A percentile compares a stretch with the other conserved stretches of the same genome.
Evolutionary conservation across 164 flowering plant genomes (phyloP).

Genomic region (Magnolia sinica): DNA sequence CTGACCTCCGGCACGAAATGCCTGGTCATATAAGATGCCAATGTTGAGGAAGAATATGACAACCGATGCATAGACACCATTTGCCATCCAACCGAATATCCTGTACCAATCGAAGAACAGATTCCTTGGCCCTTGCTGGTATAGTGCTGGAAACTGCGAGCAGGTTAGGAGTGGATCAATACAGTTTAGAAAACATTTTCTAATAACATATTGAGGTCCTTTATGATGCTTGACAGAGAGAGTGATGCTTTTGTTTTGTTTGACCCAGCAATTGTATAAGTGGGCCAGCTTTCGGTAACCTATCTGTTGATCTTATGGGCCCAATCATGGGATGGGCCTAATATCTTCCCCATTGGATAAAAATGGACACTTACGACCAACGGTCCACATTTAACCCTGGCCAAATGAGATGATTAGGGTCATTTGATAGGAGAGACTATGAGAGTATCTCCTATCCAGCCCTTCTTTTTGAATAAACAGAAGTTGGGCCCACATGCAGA

Average conservation of each 20-base stretch:
- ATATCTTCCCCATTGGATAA: too few relatives aligned
- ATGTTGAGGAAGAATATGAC: conserved; percentile 69
- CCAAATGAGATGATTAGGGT: not conserved
- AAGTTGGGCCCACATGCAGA: not conserved
- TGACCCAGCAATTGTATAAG: too few relatives aligned
- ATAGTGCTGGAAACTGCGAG: conserved; percentile 84
- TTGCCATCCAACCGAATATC: conserved; percentile 92
- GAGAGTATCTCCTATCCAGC: not conserved
- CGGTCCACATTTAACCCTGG: too few relatives aligned
- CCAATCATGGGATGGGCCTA: too few relatives aligned
- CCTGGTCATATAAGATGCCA: conserved; percentile 57
- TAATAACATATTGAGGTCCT: not conserved
- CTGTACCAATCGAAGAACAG: conserved; percentile 87
- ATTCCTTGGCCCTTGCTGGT: conserved; percentile 90
- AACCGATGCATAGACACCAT: conserved; percentile 75
- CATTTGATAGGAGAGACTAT: not conserved
- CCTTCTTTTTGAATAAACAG: not conserved
- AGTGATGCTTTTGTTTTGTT: not conserved
- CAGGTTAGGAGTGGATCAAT: not conserved
- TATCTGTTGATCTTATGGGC: too few relatives aligned
- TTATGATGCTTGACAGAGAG: too few relatives aligned
- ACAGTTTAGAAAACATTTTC: not conserved
- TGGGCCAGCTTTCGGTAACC: too few relatives aligned
- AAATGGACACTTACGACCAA: too few relatives aligned
- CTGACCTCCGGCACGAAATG: conserved; percentile 73